Evolutionary conservation across 768 basidiomycete species (phyloP).

Genomic region (Inosperma sp.): DNA sequence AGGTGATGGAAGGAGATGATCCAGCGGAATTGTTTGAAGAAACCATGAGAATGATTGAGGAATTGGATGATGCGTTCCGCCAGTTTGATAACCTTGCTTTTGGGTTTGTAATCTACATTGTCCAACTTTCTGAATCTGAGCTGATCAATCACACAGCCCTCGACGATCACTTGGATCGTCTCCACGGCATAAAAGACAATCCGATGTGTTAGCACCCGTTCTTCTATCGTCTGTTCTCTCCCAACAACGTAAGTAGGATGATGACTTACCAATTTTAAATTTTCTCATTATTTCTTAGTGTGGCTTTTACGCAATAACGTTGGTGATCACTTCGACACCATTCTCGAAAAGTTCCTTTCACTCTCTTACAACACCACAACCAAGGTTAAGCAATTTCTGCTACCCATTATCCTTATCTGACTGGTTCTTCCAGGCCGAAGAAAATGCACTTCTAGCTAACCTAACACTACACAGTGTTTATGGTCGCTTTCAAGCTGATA

Average conservation of each 20-base stretch:
- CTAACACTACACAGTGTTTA: constrained; percentile 77
- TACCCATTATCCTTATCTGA: not conserved
- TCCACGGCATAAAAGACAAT: constrained; percentile 22
- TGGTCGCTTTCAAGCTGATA: constrained; percentile 73
- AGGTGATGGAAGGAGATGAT: constrained; percentile 39
- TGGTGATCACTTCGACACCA: constrained; percentile 44
- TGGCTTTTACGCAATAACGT: constrained; percentile 61
- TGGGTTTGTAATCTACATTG: constrained; percentile 33
- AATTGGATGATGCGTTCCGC: constrained; percentile 53
- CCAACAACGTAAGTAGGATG: constrained; percentile 54
- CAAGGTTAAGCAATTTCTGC: constrained; percentile 40
- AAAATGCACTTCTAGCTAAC: constrained; percentile 68
- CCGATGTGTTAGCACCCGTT: constrained; percentile 55
- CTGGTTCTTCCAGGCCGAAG: constrained; percentile 53
- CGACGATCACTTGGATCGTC: constrained; percentile 43
- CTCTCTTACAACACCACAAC: constrained; percentile 53
- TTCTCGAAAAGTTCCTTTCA: constrained; percentile 55
- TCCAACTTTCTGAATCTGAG: not conserved
- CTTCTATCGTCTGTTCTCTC: constrained; percentile 58
- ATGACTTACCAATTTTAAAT: not conserved
- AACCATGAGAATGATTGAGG: constrained; percentile 55
- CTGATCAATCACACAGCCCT: constrained; percentile 28
- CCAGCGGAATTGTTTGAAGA: constrained; percentile 52
- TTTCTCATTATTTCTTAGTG: constrained; percentile 36
- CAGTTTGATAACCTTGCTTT: constrained; percentile 44